Evolutionary conservation across 768 basidiomycete genomes (phyloP).

Genomic region (Phanerochaete sordida): DNA sequence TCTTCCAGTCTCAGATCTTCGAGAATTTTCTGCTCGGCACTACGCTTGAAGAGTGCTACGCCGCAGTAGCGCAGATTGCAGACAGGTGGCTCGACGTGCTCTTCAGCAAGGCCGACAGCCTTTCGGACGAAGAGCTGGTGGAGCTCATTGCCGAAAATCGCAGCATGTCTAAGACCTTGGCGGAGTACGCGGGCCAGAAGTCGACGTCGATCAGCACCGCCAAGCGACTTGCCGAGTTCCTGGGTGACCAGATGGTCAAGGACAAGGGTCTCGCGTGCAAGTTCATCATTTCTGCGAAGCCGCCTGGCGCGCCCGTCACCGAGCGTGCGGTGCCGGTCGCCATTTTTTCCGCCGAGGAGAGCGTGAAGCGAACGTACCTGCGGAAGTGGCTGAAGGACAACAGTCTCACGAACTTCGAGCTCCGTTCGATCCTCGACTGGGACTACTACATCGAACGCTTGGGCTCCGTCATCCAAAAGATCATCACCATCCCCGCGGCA

Average conservation of each 20-base stretch:
- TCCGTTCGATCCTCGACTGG: conserved; percentile 96
- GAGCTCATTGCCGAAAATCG: conserved; percentile 98
- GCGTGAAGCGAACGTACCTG: conserved; percentile 84
- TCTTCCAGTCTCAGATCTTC: conserved; percentile 98
- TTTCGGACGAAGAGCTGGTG: conserved; percentile 89
- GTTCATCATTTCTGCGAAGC: conserved; percentile 96
- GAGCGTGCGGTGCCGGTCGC: conserved; percentile 96
- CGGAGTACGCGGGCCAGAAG: conserved; percentile 95
- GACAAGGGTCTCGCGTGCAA: conserved; percentile 99
- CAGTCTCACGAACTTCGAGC: conserved; percentile 79
- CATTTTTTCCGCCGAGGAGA: conserved; percentile 95
- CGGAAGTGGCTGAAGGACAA: conserved; percentile 98
- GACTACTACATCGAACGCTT: conserved; percentile 96
- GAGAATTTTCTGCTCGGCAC: conserved; percentile 93
- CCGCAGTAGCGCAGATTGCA: conserved; percentile 88
- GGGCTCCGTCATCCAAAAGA: conserved; percentile 96
- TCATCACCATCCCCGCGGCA: conserved; percentile 98
- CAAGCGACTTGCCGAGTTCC: conserved; percentile 89
- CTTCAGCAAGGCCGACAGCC: conserved; percentile 77
- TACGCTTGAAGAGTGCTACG: conserved; percentile 94
- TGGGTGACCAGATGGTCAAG: conserved; percentile 98
- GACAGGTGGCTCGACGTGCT: conserved; percentile 98
- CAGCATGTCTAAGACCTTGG: conserved; percentile 95
- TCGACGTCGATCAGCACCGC: conserved; percentile 98
- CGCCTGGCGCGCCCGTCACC: conserved; percentile 90